Evolutionary conservation across 108 stramenopile genomes (phyloP).

Genomic region (Cyclotella atomus): DNA sequence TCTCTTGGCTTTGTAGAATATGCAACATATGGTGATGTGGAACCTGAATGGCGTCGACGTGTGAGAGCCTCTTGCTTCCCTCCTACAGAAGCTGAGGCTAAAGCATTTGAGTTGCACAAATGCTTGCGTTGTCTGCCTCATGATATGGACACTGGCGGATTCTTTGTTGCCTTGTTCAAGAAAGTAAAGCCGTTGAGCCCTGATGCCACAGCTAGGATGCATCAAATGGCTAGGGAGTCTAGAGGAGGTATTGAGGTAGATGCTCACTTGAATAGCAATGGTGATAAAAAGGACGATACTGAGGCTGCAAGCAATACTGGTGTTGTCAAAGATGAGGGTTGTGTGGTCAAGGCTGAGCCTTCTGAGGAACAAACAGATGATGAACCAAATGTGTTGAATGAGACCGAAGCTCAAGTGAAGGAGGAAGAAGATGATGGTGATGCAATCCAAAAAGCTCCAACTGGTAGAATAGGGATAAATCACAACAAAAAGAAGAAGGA

Average conservation of each 20-base stretch:
- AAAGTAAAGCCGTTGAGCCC: slow-evolving; percentile 81
- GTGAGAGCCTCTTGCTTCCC: slow-evolving; percentile 77
- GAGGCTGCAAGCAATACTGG: slow-evolving; percentile 3
- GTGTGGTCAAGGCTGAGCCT: background rate
- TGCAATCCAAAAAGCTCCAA: slow-evolving; percentile 21
- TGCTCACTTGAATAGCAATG: slow-evolving; percentile 9
- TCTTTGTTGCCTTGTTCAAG: slow-evolving; percentile 93
- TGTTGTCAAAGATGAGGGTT: slow-evolving; percentile 12
- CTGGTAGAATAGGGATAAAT: slow-evolving; percentile 30
- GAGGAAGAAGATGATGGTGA: slow-evolving; percentile 20
- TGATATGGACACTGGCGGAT: slow-evolving; percentile 98
- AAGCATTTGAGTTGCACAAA: slow-evolving; percentile 73
- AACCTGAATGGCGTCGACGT: slow-evolving; percentile 55
- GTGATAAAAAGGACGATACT: slow-evolving; percentile 8
- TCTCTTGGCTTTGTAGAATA: slow-evolving; percentile 68
- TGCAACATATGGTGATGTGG: slow-evolving; percentile 70
- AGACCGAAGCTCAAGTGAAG: background rate
- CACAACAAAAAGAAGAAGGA: slow-evolving; percentile 37
- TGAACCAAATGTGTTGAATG: background rate
- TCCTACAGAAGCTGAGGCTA: slow-evolving; percentile 86
- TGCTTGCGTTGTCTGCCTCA: slow-evolving; percentile 96
- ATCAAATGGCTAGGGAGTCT: slow-evolving; percentile 37
- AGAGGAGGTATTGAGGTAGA: slow-evolving; percentile 27
- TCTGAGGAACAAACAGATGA: slow-evolving; percentile 2
- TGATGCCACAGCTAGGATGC: slow-evolving; percentile 41